A percentile compares a stretch with the other conserved stretches of the same genome.
Evolutionary conservation across 208 protist species (phyloP).

Genomic region (Trypanosoma grayi): DNA sequence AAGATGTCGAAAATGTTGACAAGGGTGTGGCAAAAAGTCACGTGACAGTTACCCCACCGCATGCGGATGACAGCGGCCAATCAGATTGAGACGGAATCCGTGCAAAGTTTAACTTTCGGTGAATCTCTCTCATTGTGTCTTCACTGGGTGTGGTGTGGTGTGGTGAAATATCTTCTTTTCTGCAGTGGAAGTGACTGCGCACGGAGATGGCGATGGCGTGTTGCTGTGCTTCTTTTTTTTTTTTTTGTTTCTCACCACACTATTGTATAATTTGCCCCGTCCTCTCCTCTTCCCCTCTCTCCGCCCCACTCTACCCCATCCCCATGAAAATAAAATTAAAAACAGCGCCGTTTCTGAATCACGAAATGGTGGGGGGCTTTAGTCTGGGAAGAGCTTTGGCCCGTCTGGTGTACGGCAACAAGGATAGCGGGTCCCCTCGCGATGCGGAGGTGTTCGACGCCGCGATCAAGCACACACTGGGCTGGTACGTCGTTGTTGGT

Average conservation of each 20-base stretch:
- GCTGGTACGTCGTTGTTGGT: slow-evolving; percentile 35
- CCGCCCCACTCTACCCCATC: not conserved
- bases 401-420: slow-evolving; percentile 7
- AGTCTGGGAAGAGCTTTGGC: slow-evolving; percentile 11
- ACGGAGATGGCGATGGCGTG: not conserved
- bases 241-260: no score
- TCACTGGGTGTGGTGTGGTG: no score
- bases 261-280: not conserved
- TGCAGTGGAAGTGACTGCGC: no score
- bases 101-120: no score
- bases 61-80: no score
- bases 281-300: not conserved
- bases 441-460: slow-evolving; percentile 13
- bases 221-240: no score
- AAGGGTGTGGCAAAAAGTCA: no score
- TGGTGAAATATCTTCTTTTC: no score
- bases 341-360: not conserved
- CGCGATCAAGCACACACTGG: slow-evolving; percentile 20
- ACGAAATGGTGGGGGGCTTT: slow-evolving; percentile 10
- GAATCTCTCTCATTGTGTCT: no score
- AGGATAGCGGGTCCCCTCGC: not conserved
- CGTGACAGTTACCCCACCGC: no score
- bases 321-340: not conserved
- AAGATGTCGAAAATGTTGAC: no score
- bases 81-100: no score